phyloP scores from a whole-genome alignment of 164 flowering plant genomes.

The Annona squamosa region DNA sequence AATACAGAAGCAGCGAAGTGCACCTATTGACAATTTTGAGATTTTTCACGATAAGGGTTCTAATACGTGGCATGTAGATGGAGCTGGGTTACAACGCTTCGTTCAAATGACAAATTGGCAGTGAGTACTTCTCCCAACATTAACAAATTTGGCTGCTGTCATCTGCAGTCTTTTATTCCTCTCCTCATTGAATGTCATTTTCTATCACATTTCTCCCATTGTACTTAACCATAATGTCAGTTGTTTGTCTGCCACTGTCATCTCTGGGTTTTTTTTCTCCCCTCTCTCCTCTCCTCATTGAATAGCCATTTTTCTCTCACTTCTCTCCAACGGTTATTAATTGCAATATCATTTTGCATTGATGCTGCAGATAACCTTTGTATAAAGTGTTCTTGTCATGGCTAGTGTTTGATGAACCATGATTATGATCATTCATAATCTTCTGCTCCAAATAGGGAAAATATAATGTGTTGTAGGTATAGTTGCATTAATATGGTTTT shows the following conservation, averaged over 20 bases:
- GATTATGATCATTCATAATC: background rate
- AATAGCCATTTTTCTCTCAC: background rate
- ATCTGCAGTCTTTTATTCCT: background rate
- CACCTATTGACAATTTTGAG: slow-evolving; percentile 77
- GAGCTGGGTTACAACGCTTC: slow-evolving; percentile 85
- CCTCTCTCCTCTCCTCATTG: background rate
- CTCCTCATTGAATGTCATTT: background rate
- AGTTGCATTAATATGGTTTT: background rate
- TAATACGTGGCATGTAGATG: slow-evolving; percentile 68
- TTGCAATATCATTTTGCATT: background rate
- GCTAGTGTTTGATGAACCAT: background rate
- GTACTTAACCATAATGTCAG: background rate
- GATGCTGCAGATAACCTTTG: background rate
- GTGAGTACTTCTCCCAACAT: slow-evolving; percentile 28
- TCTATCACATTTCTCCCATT: background rate
- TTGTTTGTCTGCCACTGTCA: background rate
- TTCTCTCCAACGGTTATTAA: background rate
- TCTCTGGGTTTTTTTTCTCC: background rate
- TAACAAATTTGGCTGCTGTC: background rate
- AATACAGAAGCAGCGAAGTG: slow-evolving; percentile 53
- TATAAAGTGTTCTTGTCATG: background rate
- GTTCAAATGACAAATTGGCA: slow-evolving; percentile 99
- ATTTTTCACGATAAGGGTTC: slow-evolving; percentile 52
- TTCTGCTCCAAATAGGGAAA: background rate
- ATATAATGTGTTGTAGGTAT: background rate